Evolutionary conservation across 768 basidiomycete species (phyloP), one percentile per base, ranked within the genome.

Genomic region (Macrolepiota dolichaula): DNA sequence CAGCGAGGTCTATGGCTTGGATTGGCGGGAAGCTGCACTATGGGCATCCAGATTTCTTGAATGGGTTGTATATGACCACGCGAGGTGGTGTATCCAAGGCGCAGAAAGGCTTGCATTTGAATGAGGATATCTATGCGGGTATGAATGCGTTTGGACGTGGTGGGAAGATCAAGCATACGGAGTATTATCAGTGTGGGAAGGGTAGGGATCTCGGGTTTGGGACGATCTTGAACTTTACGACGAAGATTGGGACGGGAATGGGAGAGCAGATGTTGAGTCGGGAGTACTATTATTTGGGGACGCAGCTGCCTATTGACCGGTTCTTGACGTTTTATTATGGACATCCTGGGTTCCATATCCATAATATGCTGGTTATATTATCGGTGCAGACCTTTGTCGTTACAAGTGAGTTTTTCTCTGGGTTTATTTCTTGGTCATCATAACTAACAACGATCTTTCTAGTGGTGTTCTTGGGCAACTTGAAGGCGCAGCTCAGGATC

Each of bases 231-330:
- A 99, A 99, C 76, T 99, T 99, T 90, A 91, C 94, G 82, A 99
- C 97, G 59, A 99, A 99, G 85, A 96, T 99, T 68, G 96, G 97
- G 12, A 98, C 96, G n/a, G 97, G 97, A 74, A 99, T 99, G 97
- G 97, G 97, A 38, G 97, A 99, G 73, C 97, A 99, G 75, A 94
- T 98, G 93, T 84, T 99, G 69, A 97, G 94, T 77, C 87, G 97
- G 64, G 97, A 98, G 76, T 98, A 99, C 73, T 99, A 99, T 75
- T 98, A 98, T 70, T 76, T 99, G 64, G 97, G 97, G 29, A 99
- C 97, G 24, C 97, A 98, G 71, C 84, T 99, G 56, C 96, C 97
- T 38, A 89, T 98, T 71, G 97, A 99, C 73, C 88, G 97, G 49
- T 99, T 99, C 87, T 79, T 99, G 74, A 99, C 97, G 53, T 99